Evolutionary conservation across 2,329 filamentous ascomycete genomes (phyloP).

Genomic region (Colletotrichum sp.): DNA sequence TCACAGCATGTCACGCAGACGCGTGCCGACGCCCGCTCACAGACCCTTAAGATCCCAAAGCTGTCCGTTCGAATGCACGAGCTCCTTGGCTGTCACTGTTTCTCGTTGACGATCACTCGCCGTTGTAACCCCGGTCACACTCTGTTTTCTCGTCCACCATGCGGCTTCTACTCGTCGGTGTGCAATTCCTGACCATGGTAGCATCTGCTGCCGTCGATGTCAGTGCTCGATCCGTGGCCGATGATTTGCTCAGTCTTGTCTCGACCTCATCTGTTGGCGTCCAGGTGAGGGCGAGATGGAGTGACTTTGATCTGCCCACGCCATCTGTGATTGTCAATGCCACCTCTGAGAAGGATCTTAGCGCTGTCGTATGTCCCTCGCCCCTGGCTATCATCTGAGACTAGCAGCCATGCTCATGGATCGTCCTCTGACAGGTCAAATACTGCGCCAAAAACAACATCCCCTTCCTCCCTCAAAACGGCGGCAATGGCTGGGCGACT

Average conservation of each 20-base stretch:
- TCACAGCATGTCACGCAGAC: background rate
- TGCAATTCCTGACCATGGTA: conserved; percentile 13
- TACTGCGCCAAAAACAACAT: conserved; percentile 6
- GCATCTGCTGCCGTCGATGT: background rate
- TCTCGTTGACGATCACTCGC: background rate
- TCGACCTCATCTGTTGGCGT: background rate
- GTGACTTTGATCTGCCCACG: conserved; percentile 19
- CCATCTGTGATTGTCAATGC: conserved; percentile 23
- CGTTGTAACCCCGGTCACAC: background rate
- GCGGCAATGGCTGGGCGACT: conserved; percentile 23
- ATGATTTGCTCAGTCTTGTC: background rate
- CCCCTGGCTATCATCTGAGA: background rate
- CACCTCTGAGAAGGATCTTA: conserved; percentile 22
- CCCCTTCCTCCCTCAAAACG: conserved; percentile 19
- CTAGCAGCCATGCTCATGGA: background rate
- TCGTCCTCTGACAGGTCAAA: background rate
- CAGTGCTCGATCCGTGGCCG: background rate
- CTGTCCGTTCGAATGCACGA: background rate
- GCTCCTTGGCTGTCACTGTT: background rate
- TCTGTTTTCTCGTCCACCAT: background rate
- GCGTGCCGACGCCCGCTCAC: background rate
- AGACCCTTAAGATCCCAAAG: background rate
- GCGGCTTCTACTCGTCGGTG: background rate
- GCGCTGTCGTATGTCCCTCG: background rate
- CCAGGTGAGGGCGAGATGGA: conserved; percentile 21